A percentile compares a stretch with the other conserved stretches of the same genome.
Conservation (phyloP, 108 stramenopile genomes). For the Phaeodactylum tricornutum region DNA sequence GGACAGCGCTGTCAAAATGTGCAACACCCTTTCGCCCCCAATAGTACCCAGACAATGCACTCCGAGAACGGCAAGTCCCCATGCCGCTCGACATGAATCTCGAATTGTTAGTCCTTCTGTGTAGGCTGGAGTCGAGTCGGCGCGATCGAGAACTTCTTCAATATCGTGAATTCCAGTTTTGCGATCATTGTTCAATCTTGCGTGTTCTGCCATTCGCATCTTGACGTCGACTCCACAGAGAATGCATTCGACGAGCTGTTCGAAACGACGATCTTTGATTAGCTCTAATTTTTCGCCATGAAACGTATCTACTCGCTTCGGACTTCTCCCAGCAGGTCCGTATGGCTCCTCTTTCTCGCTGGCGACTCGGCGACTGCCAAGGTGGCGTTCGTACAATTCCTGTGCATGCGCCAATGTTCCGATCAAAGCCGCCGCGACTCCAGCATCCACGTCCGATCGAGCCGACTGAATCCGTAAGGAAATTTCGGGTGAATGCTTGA, state of each 20-base stretch:
- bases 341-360: neutral
- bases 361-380: neutral
- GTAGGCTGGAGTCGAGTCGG: neutral
- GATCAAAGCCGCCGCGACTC: conserved; percentile 42
- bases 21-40: conserved; percentile 27
- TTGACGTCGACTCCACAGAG: conserved; percentile 36
- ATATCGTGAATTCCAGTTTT: conserved; percentile 10
- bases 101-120: conserved; percentile 29
- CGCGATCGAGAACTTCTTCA: conserved; percentile 23
- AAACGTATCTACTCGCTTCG: conserved; percentile 4
- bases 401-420: conserved; percentile 24
- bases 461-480: conserved; percentile 34
- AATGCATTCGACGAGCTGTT: conserved; percentile 51
- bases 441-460: conserved; percentile 30
- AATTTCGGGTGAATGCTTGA: conserved; percentile 44
- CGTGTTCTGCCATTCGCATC: neutral
- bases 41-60: conserved; percentile 12
- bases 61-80: conserved; percentile 35
- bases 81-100: conserved; percentile 49
- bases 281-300: no score
- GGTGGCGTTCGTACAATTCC: conserved; percentile 27
- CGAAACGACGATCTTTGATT: conserved; percentile 39
- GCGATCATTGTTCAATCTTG: neutral
- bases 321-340: conserved; percentile 1
- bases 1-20: conserved; percentile 30